phyloP scores from a whole-genome alignment of 805 yeast genomes.

The Komagataella populi region DNA sequence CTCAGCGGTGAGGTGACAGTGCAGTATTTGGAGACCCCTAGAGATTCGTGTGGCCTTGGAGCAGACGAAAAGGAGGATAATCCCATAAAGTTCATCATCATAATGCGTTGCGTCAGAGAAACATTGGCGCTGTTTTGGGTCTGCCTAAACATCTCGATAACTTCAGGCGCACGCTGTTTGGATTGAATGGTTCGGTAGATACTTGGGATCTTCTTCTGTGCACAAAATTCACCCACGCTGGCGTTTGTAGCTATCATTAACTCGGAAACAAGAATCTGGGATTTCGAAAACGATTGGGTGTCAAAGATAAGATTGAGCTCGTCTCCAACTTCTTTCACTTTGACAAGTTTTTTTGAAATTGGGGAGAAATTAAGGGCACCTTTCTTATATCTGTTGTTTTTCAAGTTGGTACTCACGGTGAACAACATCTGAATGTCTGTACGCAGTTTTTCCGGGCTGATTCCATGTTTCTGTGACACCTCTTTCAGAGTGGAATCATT shows the following conservation, averaged over 20 bases:
- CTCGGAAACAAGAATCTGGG: conserved; percentile 65
- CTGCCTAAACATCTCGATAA: conserved; percentile 9
- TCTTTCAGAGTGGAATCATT: neutral
- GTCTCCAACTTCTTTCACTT: neutral
- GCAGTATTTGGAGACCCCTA: conserved; percentile 51
- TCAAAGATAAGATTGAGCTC: neutral
- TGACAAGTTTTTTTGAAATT: neutral
- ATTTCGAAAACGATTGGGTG: conserved; percentile 16
- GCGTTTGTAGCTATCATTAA: conserved; percentile 71
- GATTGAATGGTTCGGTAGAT: conserved; percentile 25
- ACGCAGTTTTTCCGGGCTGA: neutral
- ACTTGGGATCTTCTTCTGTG: conserved; percentile 31
- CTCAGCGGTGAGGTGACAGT: conserved; percentile 86
- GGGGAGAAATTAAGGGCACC: conserved; percentile 5
- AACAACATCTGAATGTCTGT: neutral
- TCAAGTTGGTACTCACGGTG: neutral
- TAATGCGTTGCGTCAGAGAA: conserved; percentile 25
- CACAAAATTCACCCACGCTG: conserved; percentile 37
- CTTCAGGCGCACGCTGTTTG: conserved; percentile 11
- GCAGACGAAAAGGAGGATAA: conserved; percentile 35
- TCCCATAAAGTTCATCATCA: conserved; percentile 30
- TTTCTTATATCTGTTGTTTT: neutral
- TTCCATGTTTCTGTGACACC: neutral
- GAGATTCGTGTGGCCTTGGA: conserved; percentile 40
- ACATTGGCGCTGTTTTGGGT: conserved; percentile 12